Base-by-base conservation (phyloP, 2,329 filamentous ascomycete species). In the Apiospora pterosperma region DNA sequence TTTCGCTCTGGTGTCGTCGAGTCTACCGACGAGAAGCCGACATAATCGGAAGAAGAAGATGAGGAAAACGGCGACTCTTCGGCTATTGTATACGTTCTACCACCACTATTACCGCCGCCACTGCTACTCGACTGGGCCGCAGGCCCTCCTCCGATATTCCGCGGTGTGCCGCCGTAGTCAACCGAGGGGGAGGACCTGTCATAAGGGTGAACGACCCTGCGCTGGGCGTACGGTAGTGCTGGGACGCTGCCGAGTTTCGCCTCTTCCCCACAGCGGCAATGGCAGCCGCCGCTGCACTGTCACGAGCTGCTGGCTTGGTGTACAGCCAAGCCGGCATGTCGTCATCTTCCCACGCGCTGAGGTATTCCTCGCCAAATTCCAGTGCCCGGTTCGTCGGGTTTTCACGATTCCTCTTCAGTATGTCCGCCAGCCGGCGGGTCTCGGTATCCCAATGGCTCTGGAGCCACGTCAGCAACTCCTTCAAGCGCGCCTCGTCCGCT, bases 301-400 rank as follows among this genome's bases (percentile, higher is more conserved):
- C 31, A 23, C 36, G 59, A 16, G 36, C 59, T 36, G 59, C 23
- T 0, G 28, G 48, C 16, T 34, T 55, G 14, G 59, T 23, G 16
- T 25, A 61, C 59, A 74, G 62, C 72, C 70, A 73, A 0, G 65
- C 62, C 36, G 70, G 67, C 21, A 76, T 62, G 36, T 62, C 65
- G 12, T 66, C 62, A 28, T 76, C 74, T 21, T 72, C 69, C 73
- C 73, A 75, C 6, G 71, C 69, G 11, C 71, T 69, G 7, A 75
- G 64, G 31, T 71, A 74, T 31, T 71, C 70, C 36, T 59, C 62
- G 38, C 73, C 70, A 14, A 75, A 59, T 55, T 71, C 68, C 14
- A 74, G 64, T 1, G 58, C 21, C 14, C 66, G 65, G 61, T 72
- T 72, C 21, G 42, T 19, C 10, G 62, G 65, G 21, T 70, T 63